These are phyloP conservation scores for Boeremia lycopersici DNA, from an alignment of 2,329 filamentous ascomycete species.

Conservation along the genomic window DNA sequence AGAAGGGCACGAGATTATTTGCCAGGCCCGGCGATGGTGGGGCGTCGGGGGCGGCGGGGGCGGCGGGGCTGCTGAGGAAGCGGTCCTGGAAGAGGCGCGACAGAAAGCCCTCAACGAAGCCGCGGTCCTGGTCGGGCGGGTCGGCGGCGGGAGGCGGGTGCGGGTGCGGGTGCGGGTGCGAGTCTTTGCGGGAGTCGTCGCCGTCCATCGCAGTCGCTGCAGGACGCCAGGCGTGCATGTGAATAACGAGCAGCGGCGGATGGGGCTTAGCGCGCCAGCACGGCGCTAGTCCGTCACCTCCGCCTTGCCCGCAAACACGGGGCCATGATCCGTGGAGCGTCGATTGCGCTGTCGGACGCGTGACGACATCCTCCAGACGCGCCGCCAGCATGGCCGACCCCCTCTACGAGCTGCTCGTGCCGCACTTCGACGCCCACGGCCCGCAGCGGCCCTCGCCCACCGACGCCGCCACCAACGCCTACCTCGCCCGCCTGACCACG, in stretches of 20 bases:
- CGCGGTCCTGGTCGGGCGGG: constrained; percentile 5
- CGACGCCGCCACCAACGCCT: constrained; percentile 66
- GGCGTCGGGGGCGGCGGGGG: constrained; percentile 20
- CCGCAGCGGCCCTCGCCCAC: constrained; percentile 48
- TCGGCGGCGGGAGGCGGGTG: constrained; percentile 8
- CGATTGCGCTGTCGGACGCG: not conserved
- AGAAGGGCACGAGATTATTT: constrained; percentile 30
- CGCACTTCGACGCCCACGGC: constrained; percentile 60
- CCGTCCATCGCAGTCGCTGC: constrained; percentile 22
- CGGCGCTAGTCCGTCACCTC: constrained; percentile 15
- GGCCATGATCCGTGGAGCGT: not conserved
- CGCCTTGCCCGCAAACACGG: constrained; percentile 18
- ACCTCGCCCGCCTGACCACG: constrained; percentile 78
- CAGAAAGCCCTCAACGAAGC: constrained; percentile 27
- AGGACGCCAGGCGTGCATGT: constrained; percentile 17
- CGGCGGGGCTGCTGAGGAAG: constrained; percentile 25
- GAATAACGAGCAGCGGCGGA: constrained; percentile 16
- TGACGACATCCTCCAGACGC: not conserved
- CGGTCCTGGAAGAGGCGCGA: constrained; percentile 31
- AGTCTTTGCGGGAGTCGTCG: constrained; percentile 2
- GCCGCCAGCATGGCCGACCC: constrained; percentile 57
- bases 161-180: constrained; percentile 4
- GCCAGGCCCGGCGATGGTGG: constrained; percentile 20
- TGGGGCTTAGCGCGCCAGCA: constrained; percentile 7
- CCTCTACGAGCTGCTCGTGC: constrained; percentile 74